Conservation (phyloP, 2,329 filamentous ascomycete species). For the Hymenotorrendiella dingleyae region DNA sequence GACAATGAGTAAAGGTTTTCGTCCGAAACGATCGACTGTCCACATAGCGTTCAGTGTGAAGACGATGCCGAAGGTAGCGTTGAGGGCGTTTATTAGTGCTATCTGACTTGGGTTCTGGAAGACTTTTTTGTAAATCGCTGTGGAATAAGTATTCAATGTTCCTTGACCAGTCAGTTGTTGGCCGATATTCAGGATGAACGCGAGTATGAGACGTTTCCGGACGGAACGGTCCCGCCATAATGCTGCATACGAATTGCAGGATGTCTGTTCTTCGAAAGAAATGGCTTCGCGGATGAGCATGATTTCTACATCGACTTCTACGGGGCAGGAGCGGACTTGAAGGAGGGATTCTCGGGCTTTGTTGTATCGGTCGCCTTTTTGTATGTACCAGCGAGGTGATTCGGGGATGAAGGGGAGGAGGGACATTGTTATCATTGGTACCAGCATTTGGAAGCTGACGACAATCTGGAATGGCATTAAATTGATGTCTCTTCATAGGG, state of each 20-base stretch:
- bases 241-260: conserved; percentile 54
- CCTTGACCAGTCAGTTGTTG: conserved; percentile 70
- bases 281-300: conserved; percentile 60
- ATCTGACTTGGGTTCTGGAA: conserved; percentile 55
- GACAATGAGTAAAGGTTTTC: conserved; percentile 62
- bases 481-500: neutral
- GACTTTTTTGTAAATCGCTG: conserved; percentile 65
- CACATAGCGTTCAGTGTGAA: conserved; percentile 69
- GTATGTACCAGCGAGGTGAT: conserved; percentile 61
- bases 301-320: conserved; percentile 63
- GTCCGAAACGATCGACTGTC: conserved; percentile 65
- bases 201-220: conserved; percentile 59
- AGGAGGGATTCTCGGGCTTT: conserved; percentile 50
- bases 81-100: conserved; percentile 66
- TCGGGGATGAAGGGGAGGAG: conserved; percentile 62
- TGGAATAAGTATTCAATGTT: conserved; percentile 65
- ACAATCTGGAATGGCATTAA: conserved; percentile 32
- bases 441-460: conserved; percentile 63
- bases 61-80: conserved; percentile 64
- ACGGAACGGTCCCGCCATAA: conserved; percentile 66
- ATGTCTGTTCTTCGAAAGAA: conserved; percentile 65
- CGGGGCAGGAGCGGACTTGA: conserved; percentile 57
- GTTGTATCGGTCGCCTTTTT: conserved; percentile 53
- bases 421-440: conserved; percentile 54
- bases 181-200: conserved; percentile 61